Conservation (phyloP, 2,329 filamentous ascomycete species). For the Pyricularia pennisetigena region DNA sequence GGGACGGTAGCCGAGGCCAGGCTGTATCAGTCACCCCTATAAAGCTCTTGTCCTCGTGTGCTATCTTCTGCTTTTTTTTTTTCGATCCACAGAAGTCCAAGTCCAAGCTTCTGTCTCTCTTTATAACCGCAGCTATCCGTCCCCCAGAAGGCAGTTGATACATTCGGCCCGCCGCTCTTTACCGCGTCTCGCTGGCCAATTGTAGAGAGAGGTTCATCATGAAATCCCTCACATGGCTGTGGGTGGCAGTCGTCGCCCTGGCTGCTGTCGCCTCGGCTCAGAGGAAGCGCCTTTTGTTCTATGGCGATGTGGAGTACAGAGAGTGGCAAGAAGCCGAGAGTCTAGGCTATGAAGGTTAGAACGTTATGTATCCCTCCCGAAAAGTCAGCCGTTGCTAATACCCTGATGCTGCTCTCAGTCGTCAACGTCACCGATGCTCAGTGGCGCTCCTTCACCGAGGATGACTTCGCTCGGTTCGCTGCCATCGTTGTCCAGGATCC, state of each 20-base stretch:
- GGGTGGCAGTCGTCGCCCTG: slow-evolving; percentile 1
- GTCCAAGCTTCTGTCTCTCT: not conserved
- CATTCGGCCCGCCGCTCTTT: not conserved
- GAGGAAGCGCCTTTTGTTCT: not conserved
- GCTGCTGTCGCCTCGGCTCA: not conserved
- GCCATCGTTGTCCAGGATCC: slow-evolving; percentile 33
- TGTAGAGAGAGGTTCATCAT: not conserved
- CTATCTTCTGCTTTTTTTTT: not conserved
- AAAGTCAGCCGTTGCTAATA: not conserved
- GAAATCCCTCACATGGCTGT: not conserved
- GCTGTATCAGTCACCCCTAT: not conserved
- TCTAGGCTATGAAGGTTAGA: not conserved
- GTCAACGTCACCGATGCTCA: slow-evolving; percentile 1
- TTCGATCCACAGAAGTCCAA: not conserved
- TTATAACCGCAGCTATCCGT: not conserved
- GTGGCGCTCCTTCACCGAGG: slow-evolving; percentile 16
- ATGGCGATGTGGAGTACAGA: not conserved
- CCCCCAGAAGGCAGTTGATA: not conserved
- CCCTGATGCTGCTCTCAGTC: not conserved
- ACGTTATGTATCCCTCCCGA: not conserved
- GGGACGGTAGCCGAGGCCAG: not conserved
- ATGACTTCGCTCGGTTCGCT: slow-evolving; percentile 32
- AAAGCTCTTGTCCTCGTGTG: not conserved
- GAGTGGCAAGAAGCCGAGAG: not conserved
- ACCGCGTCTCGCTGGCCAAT: not conserved